Percentiles rank a stretch among this genome's conserved stretches.
Conservation (phyloP, 2,329 filamentous ascomycete genomes). For the Tolypocladium ovalisporum region DNA sequence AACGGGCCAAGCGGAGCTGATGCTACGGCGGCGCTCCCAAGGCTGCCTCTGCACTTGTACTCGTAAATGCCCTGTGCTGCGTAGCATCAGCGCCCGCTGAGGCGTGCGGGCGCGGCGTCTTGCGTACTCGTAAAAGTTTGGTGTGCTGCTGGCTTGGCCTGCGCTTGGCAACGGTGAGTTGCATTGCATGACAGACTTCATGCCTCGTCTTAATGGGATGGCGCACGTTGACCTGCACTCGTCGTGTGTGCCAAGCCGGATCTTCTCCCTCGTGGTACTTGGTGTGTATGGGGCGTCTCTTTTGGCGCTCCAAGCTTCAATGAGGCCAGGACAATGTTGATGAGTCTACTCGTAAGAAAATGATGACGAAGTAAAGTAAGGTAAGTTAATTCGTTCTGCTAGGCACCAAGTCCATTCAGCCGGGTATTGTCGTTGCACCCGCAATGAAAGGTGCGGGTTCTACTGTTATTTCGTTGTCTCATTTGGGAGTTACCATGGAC, state of each 20-base stretch:
- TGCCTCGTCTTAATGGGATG: neutral
- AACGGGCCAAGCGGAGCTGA: neutral
- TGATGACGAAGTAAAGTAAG: too few species aligned
- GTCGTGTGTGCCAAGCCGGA: neutral
- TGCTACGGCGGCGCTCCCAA: neutral
- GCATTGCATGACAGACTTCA: neutral
- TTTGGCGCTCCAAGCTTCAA: too few species aligned
- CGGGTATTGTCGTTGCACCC: neutral
- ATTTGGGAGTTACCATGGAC: neutral
- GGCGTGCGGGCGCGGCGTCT: neutral
- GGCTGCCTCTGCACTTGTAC: too few species aligned
- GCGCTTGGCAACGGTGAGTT: neutral
- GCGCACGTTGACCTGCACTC: neutral
- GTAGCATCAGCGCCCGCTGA: neutral
- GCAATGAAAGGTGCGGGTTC: neutral
- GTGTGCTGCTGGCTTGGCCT: neutral
- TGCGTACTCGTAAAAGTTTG: too few species aligned
- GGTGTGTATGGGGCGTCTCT: too few species aligned
- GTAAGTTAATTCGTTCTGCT: too few species aligned
- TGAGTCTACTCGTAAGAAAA: too few species aligned
- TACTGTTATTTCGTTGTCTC: neutral
- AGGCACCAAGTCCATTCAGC: neutral
- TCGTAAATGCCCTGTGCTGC: neutral
- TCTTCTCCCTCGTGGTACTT: neutral
- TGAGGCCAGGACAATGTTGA: too few species aligned